phyloP scores from a whole-genome alignment of 352 stramenopile species.

The Phytopythium kandeliae region DNA sequence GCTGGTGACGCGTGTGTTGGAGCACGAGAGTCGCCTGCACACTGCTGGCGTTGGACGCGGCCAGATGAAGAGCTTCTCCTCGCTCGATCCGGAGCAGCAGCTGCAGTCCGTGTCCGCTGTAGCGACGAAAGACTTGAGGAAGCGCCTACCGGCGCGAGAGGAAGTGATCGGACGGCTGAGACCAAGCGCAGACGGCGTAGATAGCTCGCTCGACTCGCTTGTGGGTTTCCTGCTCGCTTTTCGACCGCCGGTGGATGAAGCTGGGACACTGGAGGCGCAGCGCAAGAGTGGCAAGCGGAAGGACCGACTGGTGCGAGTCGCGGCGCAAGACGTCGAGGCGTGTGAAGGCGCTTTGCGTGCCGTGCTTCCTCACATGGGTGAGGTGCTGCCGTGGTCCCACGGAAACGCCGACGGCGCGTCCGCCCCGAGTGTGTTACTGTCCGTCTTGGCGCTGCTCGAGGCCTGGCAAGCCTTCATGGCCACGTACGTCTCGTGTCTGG shows the following conservation, averaged over 20 bases:
- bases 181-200: conserved; percentile 9
- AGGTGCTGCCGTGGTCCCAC: conserved; percentile 9
- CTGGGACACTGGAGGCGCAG: conserved; percentile 19
- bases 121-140: conserved; percentile 53
- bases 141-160: conserved; percentile 24
- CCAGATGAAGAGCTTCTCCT: conserved; percentile 26
- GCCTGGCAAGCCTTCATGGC: conserved; percentile 37
- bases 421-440: conserved; percentile 15
- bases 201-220: neutral
- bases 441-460: conserved; percentile 28
- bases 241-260: conserved; percentile 16
- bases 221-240: conserved; percentile 39
- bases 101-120: conserved; percentile 31
- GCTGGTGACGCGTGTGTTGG: conserved; percentile 32
- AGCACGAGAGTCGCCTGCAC: conserved; percentile 28
- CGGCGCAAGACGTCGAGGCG: conserved; percentile 38
- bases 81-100: conserved; percentile 12
- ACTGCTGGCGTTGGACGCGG: conserved; percentile 30
- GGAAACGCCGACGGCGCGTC: neutral
- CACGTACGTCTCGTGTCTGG: conserved; percentile 30
- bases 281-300: conserved; percentile 33
- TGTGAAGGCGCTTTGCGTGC: conserved; percentile 15
- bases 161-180: conserved; percentile 12
- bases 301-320: conserved; percentile 45
- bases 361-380: conserved; percentile 19